phyloP scores from a whole-genome alignment of 352 stramenopile species.

The Globisporangium apiculatum region DNA sequence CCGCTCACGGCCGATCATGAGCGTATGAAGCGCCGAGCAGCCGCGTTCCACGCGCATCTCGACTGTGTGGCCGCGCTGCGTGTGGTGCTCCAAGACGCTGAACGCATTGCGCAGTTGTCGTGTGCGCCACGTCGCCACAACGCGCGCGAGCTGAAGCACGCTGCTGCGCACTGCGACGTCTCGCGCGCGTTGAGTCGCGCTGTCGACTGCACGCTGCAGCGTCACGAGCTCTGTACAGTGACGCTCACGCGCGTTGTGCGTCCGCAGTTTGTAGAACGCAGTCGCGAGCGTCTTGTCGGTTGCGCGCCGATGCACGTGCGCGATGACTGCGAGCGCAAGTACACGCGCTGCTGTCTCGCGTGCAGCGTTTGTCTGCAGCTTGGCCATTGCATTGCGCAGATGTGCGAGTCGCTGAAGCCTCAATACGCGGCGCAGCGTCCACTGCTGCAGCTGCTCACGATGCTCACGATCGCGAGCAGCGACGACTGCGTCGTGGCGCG shows the following conservation, averaged over 20 bases:
- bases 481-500: slow-evolving; percentile 30
- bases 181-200: background rate
- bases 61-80: background rate
- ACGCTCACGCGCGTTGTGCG: background rate
- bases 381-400: slow-evolving; percentile 12
- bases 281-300: slow-evolving; percentile 7
- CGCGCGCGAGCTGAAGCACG: background rate
- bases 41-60: slow-evolving; percentile 7
- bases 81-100: background rate
- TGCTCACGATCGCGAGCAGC: slow-evolving; percentile 23
- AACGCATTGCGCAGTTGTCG: slow-evolving; percentile 2
- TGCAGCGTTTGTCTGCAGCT: slow-evolving; percentile 2
- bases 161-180: slow-evolving; percentile 1
- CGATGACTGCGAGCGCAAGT: slow-evolving; percentile 3
- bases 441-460: slow-evolving; percentile 17
- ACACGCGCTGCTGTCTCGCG: background rate
- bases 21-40: slow-evolving; percentile 16
- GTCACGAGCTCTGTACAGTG: background rate
- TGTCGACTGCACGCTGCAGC: background rate
- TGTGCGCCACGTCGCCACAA: background rate
- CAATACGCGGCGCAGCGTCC: slow-evolving; percentile 25
- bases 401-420: slow-evolving; percentile 23
- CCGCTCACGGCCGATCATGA: slow-evolving; percentile 16
- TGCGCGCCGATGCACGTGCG: slow-evolving; percentile 2
- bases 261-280: slow-evolving; percentile 7